Conservation (phyloP, 805 yeast species). For the Hanseniaspora thailandica region DNA sequence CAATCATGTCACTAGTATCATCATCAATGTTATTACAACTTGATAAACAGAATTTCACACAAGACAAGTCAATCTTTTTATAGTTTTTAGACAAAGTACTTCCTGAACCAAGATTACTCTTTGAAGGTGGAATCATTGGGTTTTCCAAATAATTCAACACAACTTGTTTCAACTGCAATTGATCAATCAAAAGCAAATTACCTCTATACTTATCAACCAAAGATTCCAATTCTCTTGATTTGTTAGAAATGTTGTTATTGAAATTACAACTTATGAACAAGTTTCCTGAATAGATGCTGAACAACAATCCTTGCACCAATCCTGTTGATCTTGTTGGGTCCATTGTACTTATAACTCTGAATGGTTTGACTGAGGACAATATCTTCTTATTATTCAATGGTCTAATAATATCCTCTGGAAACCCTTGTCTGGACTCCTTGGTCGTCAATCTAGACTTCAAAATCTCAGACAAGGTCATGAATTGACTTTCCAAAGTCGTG, state of each 20-base stretch:
- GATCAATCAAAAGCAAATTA: constrained; percentile 69
- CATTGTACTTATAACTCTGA: constrained; percentile 50
- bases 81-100: constrained; percentile 44
- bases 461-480: constrained; percentile 61
- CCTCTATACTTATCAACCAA: constrained; percentile 60
- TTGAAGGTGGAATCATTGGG: constrained; percentile 61
- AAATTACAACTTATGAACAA: constrained; percentile 69
- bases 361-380: constrained; percentile 30
- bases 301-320: constrained; percentile 63
- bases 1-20: constrained; percentile 77
- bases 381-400: constrained; percentile 31
- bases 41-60: constrained; percentile 80
- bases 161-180: constrained; percentile 76
- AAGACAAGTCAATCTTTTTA: constrained; percentile 61
- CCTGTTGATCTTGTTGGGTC: constrained; percentile 78
- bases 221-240: constrained; percentile 79
- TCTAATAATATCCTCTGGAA: constrained; percentile 34
- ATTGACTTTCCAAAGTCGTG: constrained; percentile 75
- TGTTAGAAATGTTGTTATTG: constrained; percentile 42
- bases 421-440: constrained; percentile 37
- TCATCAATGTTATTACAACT: constrained; percentile 84
- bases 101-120: constrained; percentile 21
- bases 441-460: constrained; percentile 50
- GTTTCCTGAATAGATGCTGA: constrained; percentile 78
- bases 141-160: constrained; percentile 84